Evolutionary conservation across 352 stramenopile genomes (phyloP).

Genomic region (Globisporangium polare): DNA sequence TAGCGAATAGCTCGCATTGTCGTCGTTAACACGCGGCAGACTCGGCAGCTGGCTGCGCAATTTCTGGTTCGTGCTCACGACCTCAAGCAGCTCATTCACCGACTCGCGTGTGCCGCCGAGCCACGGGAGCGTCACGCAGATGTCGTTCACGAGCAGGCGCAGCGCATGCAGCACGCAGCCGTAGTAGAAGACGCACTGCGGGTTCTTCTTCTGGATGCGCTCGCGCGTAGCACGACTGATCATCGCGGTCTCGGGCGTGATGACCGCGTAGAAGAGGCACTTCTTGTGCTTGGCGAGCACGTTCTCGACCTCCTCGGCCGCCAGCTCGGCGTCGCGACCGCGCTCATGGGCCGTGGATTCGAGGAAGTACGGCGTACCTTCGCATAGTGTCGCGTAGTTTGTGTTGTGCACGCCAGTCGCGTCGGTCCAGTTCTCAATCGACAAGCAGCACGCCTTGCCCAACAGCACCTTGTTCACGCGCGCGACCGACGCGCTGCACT

Average conservation of each 20-base stretch:
- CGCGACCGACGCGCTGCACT: slow-evolving; percentile 35
- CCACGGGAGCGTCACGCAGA: slow-evolving; percentile 49
- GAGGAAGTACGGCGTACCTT: slow-evolving; percentile 41
- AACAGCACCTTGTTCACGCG: slow-evolving; percentile 42
- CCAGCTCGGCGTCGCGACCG: slow-evolving; percentile 25
- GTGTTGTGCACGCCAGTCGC: slow-evolving; percentile 33
- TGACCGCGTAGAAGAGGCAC: slow-evolving; percentile 41
- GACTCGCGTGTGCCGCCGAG: slow-evolving; percentile 33
- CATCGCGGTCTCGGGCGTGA: slow-evolving; percentile 37
- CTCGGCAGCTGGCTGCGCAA: slow-evolving; percentile 29
- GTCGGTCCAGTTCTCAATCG: slow-evolving; percentile 54
- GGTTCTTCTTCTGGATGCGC: slow-evolving; percentile 52
- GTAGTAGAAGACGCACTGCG: slow-evolving; percentile 61
- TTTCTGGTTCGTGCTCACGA: slow-evolving; percentile 42
- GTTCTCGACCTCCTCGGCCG: slow-evolving; percentile 39
- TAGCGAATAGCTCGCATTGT: no score
- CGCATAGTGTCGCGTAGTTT: slow-evolving; percentile 40
- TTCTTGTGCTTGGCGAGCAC: slow-evolving; percentile 52
- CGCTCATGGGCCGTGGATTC: slow-evolving; percentile 21
- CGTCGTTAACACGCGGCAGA: slow-evolving; percentile 9
- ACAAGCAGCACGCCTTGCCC: slow-evolving; percentile 49
- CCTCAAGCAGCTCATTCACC: slow-evolving; percentile 32
- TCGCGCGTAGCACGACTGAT: slow-evolving; percentile 41
- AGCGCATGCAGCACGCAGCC: slow-evolving; percentile 56
- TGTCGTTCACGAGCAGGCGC: slow-evolving; percentile 42